A percentile compares a stretch with the other conserved stretches of the same genome.
phyloP scores from a whole-genome alignment of 1,284 basidiomycete species.

The Cryptococcus hybrid region DNA sequence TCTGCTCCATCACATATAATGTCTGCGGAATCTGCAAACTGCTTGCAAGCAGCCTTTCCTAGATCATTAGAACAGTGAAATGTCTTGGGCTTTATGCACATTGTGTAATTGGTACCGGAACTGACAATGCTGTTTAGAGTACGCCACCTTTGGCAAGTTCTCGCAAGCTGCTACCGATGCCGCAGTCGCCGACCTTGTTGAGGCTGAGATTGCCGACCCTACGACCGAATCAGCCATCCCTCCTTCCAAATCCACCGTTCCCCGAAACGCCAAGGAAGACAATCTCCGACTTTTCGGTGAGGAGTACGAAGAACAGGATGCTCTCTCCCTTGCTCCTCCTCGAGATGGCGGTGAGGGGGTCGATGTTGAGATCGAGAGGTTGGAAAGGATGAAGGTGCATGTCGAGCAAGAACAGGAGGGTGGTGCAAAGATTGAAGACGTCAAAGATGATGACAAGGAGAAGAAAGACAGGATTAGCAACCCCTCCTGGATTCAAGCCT shows the following conservation, averaged over 20 bases:
- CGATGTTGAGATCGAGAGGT: conserved; percentile 42
- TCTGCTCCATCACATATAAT: background rate
- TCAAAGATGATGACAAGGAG: conserved; percentile 14
- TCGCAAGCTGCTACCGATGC: conserved; percentile 47
- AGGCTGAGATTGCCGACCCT: conserved; percentile 50
- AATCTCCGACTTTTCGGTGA: conserved; percentile 39
- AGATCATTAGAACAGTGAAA: no score
- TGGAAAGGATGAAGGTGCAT: conserved; percentile 45
- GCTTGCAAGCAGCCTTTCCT: no score
- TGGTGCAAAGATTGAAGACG: conserved; percentile 41
- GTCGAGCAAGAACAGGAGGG: conserved; percentile 41
- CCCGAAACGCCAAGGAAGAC: conserved; percentile 33
- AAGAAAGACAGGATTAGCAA: conserved; percentile 24
- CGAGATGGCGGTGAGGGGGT: conserved; percentile 39
- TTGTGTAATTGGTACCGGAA: background rate
- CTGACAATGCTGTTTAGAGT: conserved; percentile 27
- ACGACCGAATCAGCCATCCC: conserved; percentile 22
- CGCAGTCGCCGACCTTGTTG: conserved; percentile 49
- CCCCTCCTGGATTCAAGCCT: conserved; percentile 42
- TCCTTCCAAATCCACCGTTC: conserved; percentile 28
- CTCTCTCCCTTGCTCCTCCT: conserved; percentile 46
- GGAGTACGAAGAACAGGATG: conserved; percentile 48
- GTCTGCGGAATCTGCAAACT: no score
- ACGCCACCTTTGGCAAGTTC: conserved; percentile 50
- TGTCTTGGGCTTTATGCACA: no score